These are phyloP conservation scores for Anthoceros angustus DNA, from an alignment of 225 moss, liverwort and hornwort genomes.

Conservation along the genomic window DNA sequence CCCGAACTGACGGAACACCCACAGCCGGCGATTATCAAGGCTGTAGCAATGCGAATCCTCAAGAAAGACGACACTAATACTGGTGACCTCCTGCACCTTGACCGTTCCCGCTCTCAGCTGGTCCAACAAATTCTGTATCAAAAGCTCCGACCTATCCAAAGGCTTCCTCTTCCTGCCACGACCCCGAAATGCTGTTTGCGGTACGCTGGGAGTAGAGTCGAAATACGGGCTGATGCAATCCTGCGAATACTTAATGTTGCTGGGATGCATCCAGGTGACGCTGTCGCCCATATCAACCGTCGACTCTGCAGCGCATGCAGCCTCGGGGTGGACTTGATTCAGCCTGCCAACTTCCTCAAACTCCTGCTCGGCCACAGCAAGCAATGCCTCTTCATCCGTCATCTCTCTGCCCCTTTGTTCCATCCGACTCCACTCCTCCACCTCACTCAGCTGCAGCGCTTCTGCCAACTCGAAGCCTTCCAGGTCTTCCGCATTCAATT, in stretches of 20 bases:
- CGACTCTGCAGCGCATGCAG: neutral
- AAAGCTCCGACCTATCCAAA: neutral
- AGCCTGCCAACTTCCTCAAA: neutral
- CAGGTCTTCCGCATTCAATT: no score
- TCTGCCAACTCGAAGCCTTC: no score
- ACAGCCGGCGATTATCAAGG: constrained; percentile 35
- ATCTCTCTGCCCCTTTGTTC: neutral
- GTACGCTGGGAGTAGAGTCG: neutral
- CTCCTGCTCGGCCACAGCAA: neutral
- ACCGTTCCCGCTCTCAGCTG: constrained; percentile 15
- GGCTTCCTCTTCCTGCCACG: neutral
- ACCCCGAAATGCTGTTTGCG: neutral
- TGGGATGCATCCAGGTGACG: neutral
- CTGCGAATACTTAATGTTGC: neutral
- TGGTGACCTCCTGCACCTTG: constrained; percentile 19
- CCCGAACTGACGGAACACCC: constrained; percentile 31
- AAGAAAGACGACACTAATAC: constrained; percentile 29
- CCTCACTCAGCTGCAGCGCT: no score
- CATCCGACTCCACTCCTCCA: no score
- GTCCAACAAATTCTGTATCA: constrained; percentile 20
- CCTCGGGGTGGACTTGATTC: neutral
- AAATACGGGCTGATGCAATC: neutral
- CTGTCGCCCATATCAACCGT: neutral
- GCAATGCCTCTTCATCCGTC: neutral
- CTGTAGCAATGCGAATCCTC: constrained; percentile 30